Conservation (phyloP, 2,329 filamentous ascomycete genomes). For the Neoscytalidium dimidiatum region DNA sequence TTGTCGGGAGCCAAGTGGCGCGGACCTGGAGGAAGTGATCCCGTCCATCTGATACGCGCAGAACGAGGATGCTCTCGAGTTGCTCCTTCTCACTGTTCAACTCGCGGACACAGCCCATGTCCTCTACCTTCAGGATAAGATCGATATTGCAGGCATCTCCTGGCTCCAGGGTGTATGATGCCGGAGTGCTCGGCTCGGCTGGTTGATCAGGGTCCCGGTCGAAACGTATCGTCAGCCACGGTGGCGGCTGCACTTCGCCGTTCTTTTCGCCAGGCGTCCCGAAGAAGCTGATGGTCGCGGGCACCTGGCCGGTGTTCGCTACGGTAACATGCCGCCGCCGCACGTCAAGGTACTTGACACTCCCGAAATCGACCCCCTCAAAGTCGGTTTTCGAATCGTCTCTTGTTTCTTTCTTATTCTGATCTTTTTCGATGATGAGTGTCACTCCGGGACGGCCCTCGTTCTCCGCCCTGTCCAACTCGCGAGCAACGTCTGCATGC, state of each 20-base stretch:
- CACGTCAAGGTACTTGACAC: slow-evolving; percentile 68
- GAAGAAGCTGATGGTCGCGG: slow-evolving; percentile 78
- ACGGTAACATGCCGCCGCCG: slow-evolving; percentile 73
- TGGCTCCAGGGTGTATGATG: slow-evolving; percentile 71
- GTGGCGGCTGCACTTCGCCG: slow-evolving; percentile 48
- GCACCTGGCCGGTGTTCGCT: slow-evolving; percentile 85
- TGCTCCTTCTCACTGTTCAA: slow-evolving; percentile 68
- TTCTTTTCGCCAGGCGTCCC: slow-evolving; percentile 63
- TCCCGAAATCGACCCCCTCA: slow-evolving; percentile 75
- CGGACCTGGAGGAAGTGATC: slow-evolving; percentile 89
- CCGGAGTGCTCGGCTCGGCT: slow-evolving; percentile 14
- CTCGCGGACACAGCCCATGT: slow-evolving; percentile 62
- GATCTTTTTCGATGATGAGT: slow-evolving; percentile 68
- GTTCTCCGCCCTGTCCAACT: slow-evolving; percentile 89
- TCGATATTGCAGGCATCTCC: slow-evolving; percentile 77
- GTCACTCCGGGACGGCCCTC: slow-evolving; percentile 82
- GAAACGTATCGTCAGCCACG: slow-evolving; percentile 74
- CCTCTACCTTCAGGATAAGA: slow-evolving; percentile 67
- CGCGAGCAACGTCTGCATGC: slow-evolving; percentile 81
- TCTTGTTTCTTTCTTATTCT: slow-evolving; percentile 27
- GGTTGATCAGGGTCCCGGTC: slow-evolving; percentile 50
- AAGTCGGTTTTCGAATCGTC: slow-evolving; percentile 41
- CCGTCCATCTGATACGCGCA: slow-evolving; percentile 79
- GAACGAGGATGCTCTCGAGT: slow-evolving; percentile 84
- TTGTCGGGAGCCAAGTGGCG: slow-evolving; percentile 77